These are phyloP conservation scores for Arthromyces matolae DNA, from an alignment of 768 basidiomycete species.

Conservation along the genomic window DNA sequence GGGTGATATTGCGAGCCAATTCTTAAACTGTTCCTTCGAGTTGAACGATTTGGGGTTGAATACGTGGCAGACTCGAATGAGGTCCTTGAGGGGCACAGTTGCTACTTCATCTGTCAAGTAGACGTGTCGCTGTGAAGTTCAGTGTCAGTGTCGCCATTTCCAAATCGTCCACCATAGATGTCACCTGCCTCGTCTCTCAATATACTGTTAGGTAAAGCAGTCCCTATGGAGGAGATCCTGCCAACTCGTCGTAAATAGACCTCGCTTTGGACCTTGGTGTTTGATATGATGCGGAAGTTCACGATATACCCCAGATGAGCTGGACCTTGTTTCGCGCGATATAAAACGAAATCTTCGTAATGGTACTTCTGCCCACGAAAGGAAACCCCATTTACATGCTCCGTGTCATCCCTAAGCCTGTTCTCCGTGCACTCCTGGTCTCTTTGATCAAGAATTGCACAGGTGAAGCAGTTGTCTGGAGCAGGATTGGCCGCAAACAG, in stretches of 20 bases:
- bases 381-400: slow-evolving; percentile 35
- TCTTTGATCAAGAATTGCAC: slow-evolving; percentile 33
- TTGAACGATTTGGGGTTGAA: slow-evolving; percentile 28
- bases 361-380: slow-evolving; percentile 54
- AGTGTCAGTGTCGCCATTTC: not conserved
- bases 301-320: slow-evolving; percentile 58
- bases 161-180: not conserved
- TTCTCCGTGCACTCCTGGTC: slow-evolving; percentile 28
- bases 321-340: slow-evolving; percentile 44
- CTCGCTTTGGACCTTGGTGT: slow-evolving; percentile 13
- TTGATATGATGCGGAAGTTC: slow-evolving; percentile 13
- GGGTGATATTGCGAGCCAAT: slow-evolving; percentile 51
- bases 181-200: slow-evolving; percentile 56
- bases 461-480: slow-evolving; percentile 57
- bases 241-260: slow-evolving; percentile 43
- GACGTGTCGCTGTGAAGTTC: slow-evolving; percentile 53
- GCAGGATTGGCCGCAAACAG: slow-evolving; percentile 24
- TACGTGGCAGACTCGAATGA: slow-evolving; percentile 50
- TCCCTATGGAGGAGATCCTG: slow-evolving; percentile 38
- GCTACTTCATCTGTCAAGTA: slow-evolving; percentile 51
- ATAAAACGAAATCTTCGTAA: slow-evolving; percentile 55
- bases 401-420: slow-evolving; percentile 28
- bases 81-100: slow-evolving; percentile 27
- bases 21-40: slow-evolving; percentile 23
- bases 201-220: slow-evolving; percentile 32